These are phyloP conservation scores for Priceomyces castillae DNA, from an alignment of 805 yeast species.

Conservation along the genomic window DNA sequence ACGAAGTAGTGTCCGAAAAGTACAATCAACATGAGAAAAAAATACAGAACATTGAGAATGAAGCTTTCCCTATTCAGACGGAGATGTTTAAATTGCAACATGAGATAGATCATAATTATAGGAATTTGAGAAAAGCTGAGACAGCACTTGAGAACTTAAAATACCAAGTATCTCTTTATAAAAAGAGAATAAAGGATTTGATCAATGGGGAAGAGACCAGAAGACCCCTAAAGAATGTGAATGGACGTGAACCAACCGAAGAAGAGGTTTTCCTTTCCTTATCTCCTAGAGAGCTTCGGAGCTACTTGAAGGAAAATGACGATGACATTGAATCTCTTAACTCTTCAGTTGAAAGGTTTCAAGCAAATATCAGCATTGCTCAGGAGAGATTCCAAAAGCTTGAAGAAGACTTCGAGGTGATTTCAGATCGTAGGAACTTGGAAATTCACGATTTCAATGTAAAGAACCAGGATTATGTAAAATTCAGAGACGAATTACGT, in stretches of 20 bases:
- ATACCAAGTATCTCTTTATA: slow-evolving; percentile 6
- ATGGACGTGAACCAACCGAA: slow-evolving; percentile 14
- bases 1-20: slow-evolving; percentile 19
- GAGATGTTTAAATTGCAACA: slow-evolving; percentile 15
- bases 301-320: slow-evolving; percentile 11
- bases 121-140: slow-evolving; percentile 5
- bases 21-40: slow-evolving; percentile 16
- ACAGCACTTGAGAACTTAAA: slow-evolving; percentile 8
- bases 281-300: slow-evolving; percentile 2
- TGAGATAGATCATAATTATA: slow-evolving; percentile 17
- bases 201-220: slow-evolving; percentile 4
- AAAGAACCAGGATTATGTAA: slow-evolving; percentile 21
- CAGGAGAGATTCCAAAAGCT: slow-evolving; percentile 17
- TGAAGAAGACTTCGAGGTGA: slow-evolving; percentile 14
- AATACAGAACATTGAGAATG: slow-evolving; percentile 14
- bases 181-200: slow-evolving; percentile 6
- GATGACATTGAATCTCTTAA: slow-evolving; percentile 7
- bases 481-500: slow-evolving; percentile 43
- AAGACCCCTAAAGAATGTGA: background rate
- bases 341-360: slow-evolving; percentile 9
- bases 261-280: slow-evolving; percentile 7
- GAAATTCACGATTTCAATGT: slow-evolving; percentile 11
- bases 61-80: slow-evolving; percentile 17
- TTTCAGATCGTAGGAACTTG: slow-evolving; percentile 9
- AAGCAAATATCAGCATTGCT: slow-evolving; percentile 12